phyloP scores from a whole-genome alignment of 148 eudicot species.

The Chenopodium quinoa region DNA sequence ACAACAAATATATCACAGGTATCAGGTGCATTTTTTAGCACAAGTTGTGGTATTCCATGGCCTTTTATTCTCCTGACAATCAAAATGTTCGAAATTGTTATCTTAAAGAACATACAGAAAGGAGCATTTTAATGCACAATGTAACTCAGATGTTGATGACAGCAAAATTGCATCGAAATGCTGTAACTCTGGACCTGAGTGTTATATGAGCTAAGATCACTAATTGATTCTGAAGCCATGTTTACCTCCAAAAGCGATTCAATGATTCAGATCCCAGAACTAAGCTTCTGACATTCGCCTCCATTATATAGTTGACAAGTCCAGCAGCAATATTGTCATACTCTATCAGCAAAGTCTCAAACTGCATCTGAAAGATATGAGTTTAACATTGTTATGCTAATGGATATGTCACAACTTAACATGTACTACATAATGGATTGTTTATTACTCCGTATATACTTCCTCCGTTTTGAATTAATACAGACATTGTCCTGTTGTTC shows the following conservation, averaged over 20 bases:
- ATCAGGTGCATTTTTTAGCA: conserved; percentile 58
- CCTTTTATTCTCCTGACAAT: conserved; percentile 54
- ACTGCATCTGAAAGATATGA: conserved; percentile 28
- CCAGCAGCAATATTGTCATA: conserved; percentile 55
- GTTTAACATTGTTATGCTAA: too few relatives aligned
- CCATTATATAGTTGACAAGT: conserved; percentile 45
- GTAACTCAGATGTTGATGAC: not conserved
- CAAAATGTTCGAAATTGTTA: not conserved
- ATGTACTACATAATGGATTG: too few relatives aligned
- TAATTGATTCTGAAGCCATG: not conserved
- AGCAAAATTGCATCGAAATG: not conserved
- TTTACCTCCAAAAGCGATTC: conserved; percentile 53
- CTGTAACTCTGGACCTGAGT: not conserved
- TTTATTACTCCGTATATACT: too few relatives aligned
- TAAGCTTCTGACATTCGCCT: conserved; percentile 48
- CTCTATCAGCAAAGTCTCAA: conserved; percentile 69
- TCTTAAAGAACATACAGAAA: not conserved
- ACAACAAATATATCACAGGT: conserved; percentile 60
- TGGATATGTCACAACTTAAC: too few relatives aligned
- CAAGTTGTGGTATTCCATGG: conserved; percentile 50
- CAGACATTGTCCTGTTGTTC: too few relatives aligned
- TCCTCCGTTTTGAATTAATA: too few relatives aligned
- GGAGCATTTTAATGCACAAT: not conserved
- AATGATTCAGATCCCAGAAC: conserved; percentile 70
- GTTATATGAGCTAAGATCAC: not conserved